Evolutionary conservation across 441 rosid species (phyloP).

Genomic region (Omphalea diandra): DNA sequence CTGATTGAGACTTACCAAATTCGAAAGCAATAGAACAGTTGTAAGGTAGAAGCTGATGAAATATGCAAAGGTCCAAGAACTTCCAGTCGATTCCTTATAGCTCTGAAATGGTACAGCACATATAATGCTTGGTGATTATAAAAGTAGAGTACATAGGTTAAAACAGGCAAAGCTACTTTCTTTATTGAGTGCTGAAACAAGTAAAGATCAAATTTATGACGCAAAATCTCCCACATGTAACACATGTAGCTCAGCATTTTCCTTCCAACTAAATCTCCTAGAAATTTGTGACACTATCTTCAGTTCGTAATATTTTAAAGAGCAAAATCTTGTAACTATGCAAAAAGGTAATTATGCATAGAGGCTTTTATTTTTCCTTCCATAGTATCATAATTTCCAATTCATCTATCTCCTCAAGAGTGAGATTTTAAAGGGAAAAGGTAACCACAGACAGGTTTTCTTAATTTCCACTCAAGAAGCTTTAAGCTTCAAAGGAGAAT

Average conservation of each 20-base stretch:
- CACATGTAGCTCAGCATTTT: neutral
- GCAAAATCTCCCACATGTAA: neutral
- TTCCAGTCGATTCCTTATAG: constrained; percentile 82
- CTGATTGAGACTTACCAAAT: constrained; percentile 62
- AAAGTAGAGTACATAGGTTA: neutral
- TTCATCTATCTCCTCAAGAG: neutral
- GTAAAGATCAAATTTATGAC: too few species aligned
- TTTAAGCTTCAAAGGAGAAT: neutral
- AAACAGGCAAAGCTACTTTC: constrained; percentile 7
- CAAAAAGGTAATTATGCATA: too few species aligned
- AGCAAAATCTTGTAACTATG: neutral
- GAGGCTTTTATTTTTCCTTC: neutral
- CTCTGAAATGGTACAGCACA: constrained; percentile 51
- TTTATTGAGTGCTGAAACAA: neutral
- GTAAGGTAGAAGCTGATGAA: constrained; percentile 92
- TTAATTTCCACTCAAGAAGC: neutral
- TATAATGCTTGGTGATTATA: too few species aligned
- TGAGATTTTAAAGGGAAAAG: neutral
- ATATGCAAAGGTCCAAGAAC: constrained; percentile 70
- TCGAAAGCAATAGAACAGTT: constrained; percentile 77
- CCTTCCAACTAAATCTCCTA: neutral
- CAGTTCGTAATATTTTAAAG: neutral
- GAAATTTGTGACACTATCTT: neutral
- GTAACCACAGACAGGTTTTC: neutral
- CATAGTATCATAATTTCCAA: neutral